Base-by-base conservation (phyloP, 2,329 filamentous ascomycete genomes). In the Cladorrhinum sp. region DNA sequence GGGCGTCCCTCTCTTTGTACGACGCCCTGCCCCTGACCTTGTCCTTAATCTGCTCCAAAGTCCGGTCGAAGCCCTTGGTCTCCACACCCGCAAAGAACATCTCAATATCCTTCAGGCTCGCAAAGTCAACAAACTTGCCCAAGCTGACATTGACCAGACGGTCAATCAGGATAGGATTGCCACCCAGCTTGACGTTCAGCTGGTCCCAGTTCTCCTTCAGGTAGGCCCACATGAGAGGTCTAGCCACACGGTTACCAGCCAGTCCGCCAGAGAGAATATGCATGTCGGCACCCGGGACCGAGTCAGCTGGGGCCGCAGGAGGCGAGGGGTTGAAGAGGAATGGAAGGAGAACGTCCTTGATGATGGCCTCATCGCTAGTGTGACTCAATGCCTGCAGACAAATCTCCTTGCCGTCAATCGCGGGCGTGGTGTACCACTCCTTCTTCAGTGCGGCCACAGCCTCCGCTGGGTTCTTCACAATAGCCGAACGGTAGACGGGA, bases 341-440 rank as follows among this genome's bases (percentile, higher is more conserved):
- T 83, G 76, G 88, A 68, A 80, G 89, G 71, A 82, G 87, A 81
- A 71, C 88, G 76, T 76, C 76, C 60, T 82, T 78, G 50, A 96
- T 86, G 28, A 97, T 79, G 9, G 86, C 83, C 10, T 76, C 72
- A 59, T 91, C 85, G 68, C 88, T 87, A 20, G 90, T 86, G 42
- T 87, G 85, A 33, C 92, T 92, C 50, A 99, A 82, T 3, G 90
- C 86, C 39, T 84, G 80, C 2, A 98, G 83, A 66, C 86, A 89
- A 65, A 96, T 90, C 67, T 96, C 92, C 75, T 93, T 96, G 69
- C 92, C 93, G 70, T 98, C 95, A 39, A 97, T 87, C 7, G 92
- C 91, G 57, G 89, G 88, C 12, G 92, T 95, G 55, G 81, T 87
- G 65, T 86, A 82, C 82, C 91, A 98, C 73, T 97, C 93, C 58